Evolutionary conservation across 2,329 filamentous ascomycete genomes (phyloP).

Genomic region (Arthrocladium fulminans): DNA sequence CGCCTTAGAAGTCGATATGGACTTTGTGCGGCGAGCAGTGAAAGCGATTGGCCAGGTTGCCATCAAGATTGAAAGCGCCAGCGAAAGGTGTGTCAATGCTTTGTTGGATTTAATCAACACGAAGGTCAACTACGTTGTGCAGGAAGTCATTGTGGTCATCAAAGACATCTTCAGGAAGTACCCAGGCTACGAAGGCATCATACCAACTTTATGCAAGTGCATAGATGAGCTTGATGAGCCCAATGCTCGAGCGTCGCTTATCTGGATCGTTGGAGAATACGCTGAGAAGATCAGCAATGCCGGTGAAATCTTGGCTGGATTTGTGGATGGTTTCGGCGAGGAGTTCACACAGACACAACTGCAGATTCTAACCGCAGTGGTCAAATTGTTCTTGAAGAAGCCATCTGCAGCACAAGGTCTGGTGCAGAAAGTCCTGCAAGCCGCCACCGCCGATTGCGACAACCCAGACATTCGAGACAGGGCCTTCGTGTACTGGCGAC

Average conservation of each 20-base stretch:
- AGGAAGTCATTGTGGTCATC: constrained; percentile 97
- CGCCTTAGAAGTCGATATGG: constrained; percentile 96
- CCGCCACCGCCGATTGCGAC: constrained; percentile 87
- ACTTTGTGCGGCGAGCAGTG: constrained; percentile 88
- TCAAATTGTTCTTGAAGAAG: constrained; percentile 96
- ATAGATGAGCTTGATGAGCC: constrained; percentile 97
- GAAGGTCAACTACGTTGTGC: constrained; percentile 98
- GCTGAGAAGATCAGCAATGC: constrained; percentile 98
- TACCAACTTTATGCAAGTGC: constrained; percentile 88
- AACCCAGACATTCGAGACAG: constrained; percentile 96
- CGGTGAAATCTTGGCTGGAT: constrained; percentile 82
- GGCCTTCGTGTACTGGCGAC: constrained; percentile 96
- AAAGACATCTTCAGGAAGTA: constrained; percentile 98
- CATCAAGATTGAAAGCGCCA: constrained; percentile 94
- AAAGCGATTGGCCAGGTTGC: constrained; percentile 96
- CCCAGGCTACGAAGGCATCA: constrained; percentile 94
- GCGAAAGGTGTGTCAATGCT: constrained; percentile 91
- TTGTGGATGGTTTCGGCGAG: constrained; percentile 90
- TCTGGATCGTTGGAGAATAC: constrained; percentile 99
- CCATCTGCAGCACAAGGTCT: constrained; percentile 82
- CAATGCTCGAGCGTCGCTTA: constrained; percentile 77
- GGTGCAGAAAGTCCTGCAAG: constrained; percentile 88
- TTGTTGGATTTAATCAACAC: constrained; percentile 89
- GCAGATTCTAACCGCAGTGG: constrained; percentile 91
- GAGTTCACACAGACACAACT: constrained; percentile 99